A percentile compares a stretch with the other conserved stretches of the same genome.
Conservation (phyloP, 306 rosid genomes). For the Delonix regia region DNA sequence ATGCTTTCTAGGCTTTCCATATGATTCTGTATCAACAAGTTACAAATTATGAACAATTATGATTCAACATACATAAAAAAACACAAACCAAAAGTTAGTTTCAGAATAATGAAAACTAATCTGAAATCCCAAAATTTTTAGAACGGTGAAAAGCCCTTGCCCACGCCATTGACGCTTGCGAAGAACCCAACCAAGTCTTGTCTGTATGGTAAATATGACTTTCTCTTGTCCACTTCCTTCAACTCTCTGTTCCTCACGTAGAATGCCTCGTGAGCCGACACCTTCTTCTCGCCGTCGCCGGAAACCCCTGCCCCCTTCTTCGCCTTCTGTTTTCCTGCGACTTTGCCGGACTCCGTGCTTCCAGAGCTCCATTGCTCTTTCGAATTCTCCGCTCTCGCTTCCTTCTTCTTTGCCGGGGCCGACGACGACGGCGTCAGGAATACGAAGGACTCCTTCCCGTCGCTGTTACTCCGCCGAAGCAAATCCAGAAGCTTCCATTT, state of each 20-base stretch:
- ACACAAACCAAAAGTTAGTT: not conserved
- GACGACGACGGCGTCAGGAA: constrained; percentile 50
- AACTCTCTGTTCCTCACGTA: constrained; percentile 45
- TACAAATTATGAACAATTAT: not conserved
- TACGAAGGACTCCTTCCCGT: constrained; percentile 52
- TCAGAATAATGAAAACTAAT: not conserved
- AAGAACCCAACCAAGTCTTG: constrained; percentile 58
- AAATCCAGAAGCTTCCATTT: constrained; percentile 57
- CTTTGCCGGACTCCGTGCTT: not conserved
- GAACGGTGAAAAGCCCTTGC: constrained; percentile 13
- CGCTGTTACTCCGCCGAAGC: constrained; percentile 61
- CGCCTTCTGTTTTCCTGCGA: constrained; percentile 11
- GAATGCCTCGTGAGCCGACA: constrained; percentile 60
- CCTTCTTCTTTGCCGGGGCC: constrained; percentile 22
- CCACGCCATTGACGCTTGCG: constrained; percentile 42
- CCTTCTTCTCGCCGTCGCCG: constrained; percentile 21
- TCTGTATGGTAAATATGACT: constrained; percentile 64
- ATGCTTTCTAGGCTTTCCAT: not conserved
- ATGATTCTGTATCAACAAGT: not conserved
- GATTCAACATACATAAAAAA: not conserved
- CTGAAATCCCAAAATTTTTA: not conserved
- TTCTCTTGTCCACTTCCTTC: constrained; percentile 49
- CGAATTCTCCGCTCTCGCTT: constrained; percentile 12
- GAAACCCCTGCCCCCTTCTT: constrained; percentile 23
- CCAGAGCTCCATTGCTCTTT: constrained; percentile 23